These are phyloP conservation scores for Alternaria triticimaculans DNA, from an alignment of 2,329 filamentous ascomycete genomes.

Conservation along the genomic window DNA sequence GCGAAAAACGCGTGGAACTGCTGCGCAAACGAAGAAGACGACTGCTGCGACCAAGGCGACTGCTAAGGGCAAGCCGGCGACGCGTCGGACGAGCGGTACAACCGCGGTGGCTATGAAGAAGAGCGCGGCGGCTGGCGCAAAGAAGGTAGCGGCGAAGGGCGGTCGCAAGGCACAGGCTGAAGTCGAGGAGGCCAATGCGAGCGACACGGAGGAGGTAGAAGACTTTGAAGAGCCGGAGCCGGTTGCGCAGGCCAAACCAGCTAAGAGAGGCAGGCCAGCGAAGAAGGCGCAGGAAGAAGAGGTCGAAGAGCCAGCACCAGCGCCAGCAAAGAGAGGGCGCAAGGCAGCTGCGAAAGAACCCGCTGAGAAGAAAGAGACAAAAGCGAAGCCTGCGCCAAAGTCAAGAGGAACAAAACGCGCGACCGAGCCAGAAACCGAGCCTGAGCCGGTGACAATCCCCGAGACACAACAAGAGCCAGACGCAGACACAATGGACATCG, in stretches of 20 bases:
- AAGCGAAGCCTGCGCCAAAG: constrained; percentile 32
- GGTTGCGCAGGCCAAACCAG: constrained; percentile 30
- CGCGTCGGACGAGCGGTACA: constrained; percentile 48
- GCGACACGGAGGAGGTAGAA: constrained; percentile 55
- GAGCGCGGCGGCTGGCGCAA: constrained; percentile 42
- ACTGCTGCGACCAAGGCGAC: constrained; percentile 38
- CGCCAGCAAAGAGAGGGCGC: constrained; percentile 39
- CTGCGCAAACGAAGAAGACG: constrained; percentile 32
- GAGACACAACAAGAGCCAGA: constrained; percentile 53
- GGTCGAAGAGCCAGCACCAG: constrained; percentile 24
- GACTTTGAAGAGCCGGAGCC: constrained; percentile 44
- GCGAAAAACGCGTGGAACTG: constrained; percentile 44
- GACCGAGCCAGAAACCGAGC: constrained; percentile 45
- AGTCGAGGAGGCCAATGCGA: constrained; percentile 48
- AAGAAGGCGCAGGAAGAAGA: constrained; percentile 56
- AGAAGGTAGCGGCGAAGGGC: constrained; percentile 41
- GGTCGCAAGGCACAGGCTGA: constrained; percentile 53
- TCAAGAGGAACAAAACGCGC: constrained; percentile 42
- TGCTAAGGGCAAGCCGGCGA: constrained; percentile 44
- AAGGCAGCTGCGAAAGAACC: constrained; percentile 35
- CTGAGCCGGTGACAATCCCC: constrained; percentile 48
- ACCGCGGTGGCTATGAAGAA: constrained; percentile 49
- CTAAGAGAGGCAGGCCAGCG: constrained; percentile 37
- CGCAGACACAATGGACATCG: constrained; percentile 50
- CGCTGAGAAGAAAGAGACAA: constrained; percentile 27